phyloP scores from a whole-genome alignment of 768 basidiomycete species.

The Leccinum boreale region DNA sequence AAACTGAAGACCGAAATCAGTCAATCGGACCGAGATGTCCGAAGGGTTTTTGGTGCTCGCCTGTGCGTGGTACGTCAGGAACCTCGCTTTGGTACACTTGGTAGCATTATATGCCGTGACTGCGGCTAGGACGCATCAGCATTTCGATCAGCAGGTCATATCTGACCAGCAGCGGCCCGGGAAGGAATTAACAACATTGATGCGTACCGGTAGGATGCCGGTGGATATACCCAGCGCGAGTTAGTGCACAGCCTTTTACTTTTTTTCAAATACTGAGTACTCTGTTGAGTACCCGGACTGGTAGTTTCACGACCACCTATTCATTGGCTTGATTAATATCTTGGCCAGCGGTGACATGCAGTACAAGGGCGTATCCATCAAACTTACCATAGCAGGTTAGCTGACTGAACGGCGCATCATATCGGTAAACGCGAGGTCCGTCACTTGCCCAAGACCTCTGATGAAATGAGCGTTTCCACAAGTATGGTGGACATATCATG shows the following conservation, averaged over 20 bases:
- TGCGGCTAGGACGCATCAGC: neutral
- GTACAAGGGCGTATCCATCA: neutral
- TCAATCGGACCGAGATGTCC: neutral
- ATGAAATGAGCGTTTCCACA: neutral
- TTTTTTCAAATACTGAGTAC: neutral
- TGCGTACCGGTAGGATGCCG: neutral
- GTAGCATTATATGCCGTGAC: neutral
- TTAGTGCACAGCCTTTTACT: neutral
- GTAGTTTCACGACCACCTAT: neutral
- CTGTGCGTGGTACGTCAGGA: neutral
- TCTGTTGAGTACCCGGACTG: neutral
- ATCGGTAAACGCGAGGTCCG: neutral
- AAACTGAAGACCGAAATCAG: neutral
- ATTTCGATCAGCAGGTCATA: neutral
- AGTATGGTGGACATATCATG: neutral
- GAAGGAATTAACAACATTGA: neutral
- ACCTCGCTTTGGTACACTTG: neutral
- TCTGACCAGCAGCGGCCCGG: neutral
- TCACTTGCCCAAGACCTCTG: neutral
- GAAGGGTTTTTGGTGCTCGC: neutral
- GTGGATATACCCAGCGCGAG: neutral
- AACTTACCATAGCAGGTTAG: neutral
- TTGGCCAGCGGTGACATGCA: neutral
- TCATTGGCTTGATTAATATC: neutral
- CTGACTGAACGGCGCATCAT: neutral